phyloP scores from a whole-genome alignment of 2,329 filamentous ascomycete genomes.

The Fusarium zealandicum region DNA sequence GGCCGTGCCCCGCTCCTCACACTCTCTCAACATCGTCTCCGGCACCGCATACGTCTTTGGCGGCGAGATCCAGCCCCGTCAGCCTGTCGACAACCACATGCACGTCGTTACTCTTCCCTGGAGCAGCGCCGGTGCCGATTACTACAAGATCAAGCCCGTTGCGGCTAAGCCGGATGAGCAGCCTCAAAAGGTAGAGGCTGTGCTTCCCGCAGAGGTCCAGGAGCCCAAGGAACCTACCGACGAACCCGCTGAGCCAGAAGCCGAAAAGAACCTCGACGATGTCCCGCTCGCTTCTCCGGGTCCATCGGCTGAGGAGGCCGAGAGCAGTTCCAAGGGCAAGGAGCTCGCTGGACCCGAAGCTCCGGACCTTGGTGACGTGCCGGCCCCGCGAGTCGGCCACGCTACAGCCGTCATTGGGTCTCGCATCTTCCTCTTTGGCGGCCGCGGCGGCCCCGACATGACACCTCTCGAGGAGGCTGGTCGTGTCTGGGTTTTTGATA shows the following conservation, averaged over 20 bases:
- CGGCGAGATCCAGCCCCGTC: slow-evolving; percentile 71
- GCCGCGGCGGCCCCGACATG: slow-evolving; percentile 74
- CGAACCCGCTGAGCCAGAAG: slow-evolving; percentile 25
- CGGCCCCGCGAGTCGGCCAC: slow-evolving; percentile 74
- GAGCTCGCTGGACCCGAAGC: slow-evolving; percentile 40
- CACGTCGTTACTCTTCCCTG: slow-evolving; percentile 69
- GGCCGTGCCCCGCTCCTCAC: slow-evolving; percentile 74
- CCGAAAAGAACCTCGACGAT: slow-evolving; percentile 51
- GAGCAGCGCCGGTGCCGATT: slow-evolving; percentile 65
- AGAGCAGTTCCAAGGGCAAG: slow-evolving; percentile 52
- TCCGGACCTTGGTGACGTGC: slow-evolving; percentile 56
- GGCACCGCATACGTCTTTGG: slow-evolving; percentile 74
- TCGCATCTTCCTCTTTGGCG: slow-evolving; percentile 82
- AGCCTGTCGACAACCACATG: slow-evolving; percentile 76
- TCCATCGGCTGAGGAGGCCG: slow-evolving; percentile 25
- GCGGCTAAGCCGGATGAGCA: slow-evolving; percentile 47
- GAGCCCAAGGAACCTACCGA: slow-evolving; percentile 38
- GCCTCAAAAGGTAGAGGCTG: slow-evolving; percentile 21
- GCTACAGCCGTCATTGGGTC: slow-evolving; percentile 72
- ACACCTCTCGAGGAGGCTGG: slow-evolving; percentile 76
- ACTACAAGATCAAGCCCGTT: slow-evolving; percentile 62
- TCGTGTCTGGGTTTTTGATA: slow-evolving; percentile 78
- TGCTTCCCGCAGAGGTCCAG: slow-evolving; percentile 14
- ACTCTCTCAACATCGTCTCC: slow-evolving; percentile 68
- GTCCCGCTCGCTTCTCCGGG: slow-evolving; percentile 48